phyloP scores from a whole-genome alignment of 345 rosid genomes.

The Toxicodendron radicans region DNA sequence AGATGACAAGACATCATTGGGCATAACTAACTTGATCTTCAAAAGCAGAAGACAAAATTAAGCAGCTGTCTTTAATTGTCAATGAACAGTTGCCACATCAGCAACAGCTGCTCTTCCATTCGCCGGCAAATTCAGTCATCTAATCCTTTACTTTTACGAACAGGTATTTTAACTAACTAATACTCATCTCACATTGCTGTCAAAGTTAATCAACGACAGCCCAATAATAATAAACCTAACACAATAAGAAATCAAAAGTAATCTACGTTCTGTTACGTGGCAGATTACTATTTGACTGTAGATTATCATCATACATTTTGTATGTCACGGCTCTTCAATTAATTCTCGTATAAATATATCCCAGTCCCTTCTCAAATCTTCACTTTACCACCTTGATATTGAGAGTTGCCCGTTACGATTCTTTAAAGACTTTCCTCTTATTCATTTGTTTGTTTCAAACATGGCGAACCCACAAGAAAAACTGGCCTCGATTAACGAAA shows the following conservation, averaged over 20 bases:
- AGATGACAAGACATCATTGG: neutral
- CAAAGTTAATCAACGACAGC: neutral
- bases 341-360: neutral
- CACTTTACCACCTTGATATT: neutral
- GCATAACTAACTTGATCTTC: neutral
- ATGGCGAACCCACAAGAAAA: constrained; percentile 35
- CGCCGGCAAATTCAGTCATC: constrained; percentile 8
- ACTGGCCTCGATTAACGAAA: neutral
- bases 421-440: too few relatives aligned
- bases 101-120: constrained; percentile 5
- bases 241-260: neutral
- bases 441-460: neutral
- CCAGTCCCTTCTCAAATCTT: neutral
- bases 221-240: neutral
- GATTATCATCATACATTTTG: neutral
- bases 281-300: neutral
- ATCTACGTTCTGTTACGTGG: neutral
- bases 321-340: neutral
- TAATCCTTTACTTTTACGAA: neutral
- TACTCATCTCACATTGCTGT: neutral
- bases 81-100: constrained; percentile 11
- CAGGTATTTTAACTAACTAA: neutral
- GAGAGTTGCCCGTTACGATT: too few relatives aligned
- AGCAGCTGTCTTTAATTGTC: constrained; percentile 5
- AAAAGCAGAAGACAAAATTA: neutral